These are phyloP conservation scores for Capillidium heterosporum DNA, from an alignment of 371 early-diverging fungal species.

Conservation along the genomic window DNA sequence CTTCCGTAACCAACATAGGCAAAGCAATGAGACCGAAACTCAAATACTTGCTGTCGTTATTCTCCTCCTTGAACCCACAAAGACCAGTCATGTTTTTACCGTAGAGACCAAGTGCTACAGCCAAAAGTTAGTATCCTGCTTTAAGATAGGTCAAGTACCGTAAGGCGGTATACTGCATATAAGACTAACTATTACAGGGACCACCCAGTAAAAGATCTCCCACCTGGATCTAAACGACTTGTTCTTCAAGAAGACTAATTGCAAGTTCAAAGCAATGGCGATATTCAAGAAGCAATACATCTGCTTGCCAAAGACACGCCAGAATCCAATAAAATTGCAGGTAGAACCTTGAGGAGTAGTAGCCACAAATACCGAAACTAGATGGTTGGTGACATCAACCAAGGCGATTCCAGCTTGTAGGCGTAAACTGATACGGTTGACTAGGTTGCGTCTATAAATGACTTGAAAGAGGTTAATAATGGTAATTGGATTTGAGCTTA, in stretches of 20 bases:
- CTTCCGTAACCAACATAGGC: neutral
- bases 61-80: neutral
- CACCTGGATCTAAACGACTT: neutral
- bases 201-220: constrained; percentile 1
- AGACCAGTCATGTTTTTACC: neutral
- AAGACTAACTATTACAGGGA: neutral
- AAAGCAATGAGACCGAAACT: neutral
- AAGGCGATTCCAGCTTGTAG: neutral
- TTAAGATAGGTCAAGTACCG: neutral
- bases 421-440: neutral
- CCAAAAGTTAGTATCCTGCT: neutral
- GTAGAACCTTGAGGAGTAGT: neutral
- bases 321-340: neutral
- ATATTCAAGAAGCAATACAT: constrained; percentile 2
- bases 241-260: neutral
- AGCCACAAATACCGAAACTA: neutral
- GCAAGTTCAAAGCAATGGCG: neutral
- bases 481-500: no score
- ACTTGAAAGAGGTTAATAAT: no score
- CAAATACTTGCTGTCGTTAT: neutral
- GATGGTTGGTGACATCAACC: neutral
- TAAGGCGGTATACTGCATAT: neutral
- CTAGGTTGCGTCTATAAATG: neutral
- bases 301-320: neutral
- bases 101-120: neutral